Base-by-base conservation (phyloP, 257 asterid genomes). In the Ligustrum vulgare region DNA sequence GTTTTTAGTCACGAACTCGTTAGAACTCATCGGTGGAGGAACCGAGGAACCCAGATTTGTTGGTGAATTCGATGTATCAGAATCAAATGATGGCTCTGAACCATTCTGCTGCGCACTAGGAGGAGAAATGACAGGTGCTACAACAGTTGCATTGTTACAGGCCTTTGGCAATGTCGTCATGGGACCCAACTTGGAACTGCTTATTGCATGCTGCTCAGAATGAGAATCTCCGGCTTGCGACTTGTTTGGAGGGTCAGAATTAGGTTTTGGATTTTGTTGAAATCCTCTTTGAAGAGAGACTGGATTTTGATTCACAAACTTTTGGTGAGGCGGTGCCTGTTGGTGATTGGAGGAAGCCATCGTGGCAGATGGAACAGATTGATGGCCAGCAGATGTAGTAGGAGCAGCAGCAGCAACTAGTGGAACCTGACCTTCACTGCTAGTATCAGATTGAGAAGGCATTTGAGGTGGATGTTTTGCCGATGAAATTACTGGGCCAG, bases 291-390 rank as follows among this genome's bases (percentile, higher is more conserved):
- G 90, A 77, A 72, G 80, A 78, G 83, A 72, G 22, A 85, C 35
- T 62, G 87, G 95, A 69, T 79, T 87, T 78, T 82, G 90, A 83
- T 80, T 90, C 67, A 68, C 75, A 28, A 82, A 66, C 84, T 87
- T 92, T 73, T 87, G 93, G 68, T 84, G 90, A 58, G 86, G 70
- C 22, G 85, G 87, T 58, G 72, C 72, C 80, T 81, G 88, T 39
- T 76, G 88, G 74, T 87, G 87, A 83, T 79, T 86, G 43, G 91
- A 76, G 73, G 91, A 85, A 82, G 84, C 77, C 70, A 70, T 39
- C 41, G 77, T 81, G 77, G 67, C 45, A n/a, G 90, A 73, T 45
- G 88, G 66, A 74, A 76, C 84, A 36, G 98, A 75, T 71, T 82
- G 94, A 80, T 77, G 86, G 69, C 75, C 77, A 36, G 84, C 68